Conservation (phyloP, 2,329 filamentous ascomycete species). For the Ceratocystis ficicola region DNA sequence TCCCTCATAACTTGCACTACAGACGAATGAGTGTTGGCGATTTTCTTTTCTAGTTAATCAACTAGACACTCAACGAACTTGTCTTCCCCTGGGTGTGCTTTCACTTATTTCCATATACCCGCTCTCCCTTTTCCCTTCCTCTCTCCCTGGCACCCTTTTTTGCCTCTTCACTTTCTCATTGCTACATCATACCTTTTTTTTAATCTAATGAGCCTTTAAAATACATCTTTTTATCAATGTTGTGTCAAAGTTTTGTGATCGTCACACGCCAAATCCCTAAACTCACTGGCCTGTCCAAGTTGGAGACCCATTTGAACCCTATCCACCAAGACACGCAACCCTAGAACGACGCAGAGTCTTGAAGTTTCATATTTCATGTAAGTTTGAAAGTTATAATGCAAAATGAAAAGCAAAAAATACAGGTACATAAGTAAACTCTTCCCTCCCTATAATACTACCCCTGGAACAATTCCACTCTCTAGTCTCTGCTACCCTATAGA, state of each 20-base stretch:
- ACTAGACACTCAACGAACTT: too few relatives aligned
- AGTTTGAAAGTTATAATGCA: background rate
- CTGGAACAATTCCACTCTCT: too few relatives aligned
- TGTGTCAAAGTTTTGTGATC: background rate
- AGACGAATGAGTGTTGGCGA: too few relatives aligned
- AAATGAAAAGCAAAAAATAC: background rate
- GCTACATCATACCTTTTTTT: background rate
- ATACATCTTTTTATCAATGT: background rate
- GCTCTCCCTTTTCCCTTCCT: background rate
- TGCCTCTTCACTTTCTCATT: slow-evolving; percentile 2
- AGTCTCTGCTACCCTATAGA: too few relatives aligned
- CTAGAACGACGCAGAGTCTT: background rate
- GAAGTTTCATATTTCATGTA: background rate
- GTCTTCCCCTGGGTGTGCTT: background rate
- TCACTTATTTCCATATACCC: background rate
- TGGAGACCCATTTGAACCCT: background rate
- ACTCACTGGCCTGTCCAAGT: background rate
- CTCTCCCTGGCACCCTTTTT: background rate
- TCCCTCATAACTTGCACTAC: too few relatives aligned
- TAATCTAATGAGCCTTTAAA: slow-evolving; percentile 8
- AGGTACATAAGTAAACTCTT: background rate
- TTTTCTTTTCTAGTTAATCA: too few relatives aligned
- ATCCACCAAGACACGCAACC: background rate
- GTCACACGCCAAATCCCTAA: too few relatives aligned
- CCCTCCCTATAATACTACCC: too few relatives aligned